A percentile compares a stretch with the other conserved stretches of the same genome.
These are phyloP conservation scores for Aegilops tauschii DNA, from an alignment of 176 grass and related monocot species.

Conservation along the genomic window DNA sequence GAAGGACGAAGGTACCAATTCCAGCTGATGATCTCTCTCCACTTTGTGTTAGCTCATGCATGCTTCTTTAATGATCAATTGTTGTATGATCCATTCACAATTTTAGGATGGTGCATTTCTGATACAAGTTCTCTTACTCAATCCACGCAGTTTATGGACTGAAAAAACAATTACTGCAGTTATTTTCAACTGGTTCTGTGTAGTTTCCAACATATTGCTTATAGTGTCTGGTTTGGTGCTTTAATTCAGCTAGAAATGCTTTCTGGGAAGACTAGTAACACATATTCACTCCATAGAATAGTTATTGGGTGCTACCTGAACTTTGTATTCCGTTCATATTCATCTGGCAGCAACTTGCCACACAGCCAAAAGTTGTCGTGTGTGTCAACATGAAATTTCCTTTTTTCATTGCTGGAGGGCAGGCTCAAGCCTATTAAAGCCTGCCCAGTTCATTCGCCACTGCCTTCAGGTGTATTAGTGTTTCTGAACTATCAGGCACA, in stretches of 20 bases:
- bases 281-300: neutral
- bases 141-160: neutral
- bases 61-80: neutral
- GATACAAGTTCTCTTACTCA: neutral
- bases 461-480: too few species aligned
- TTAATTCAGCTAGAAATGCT: neutral
- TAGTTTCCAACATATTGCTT: neutral
- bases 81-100: neutral
- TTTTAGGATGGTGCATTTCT: neutral
- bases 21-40: neutral
- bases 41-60: neutral
- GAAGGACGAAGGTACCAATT: neutral
- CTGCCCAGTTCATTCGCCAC: too few species aligned
- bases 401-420: too few species aligned
- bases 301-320: neutral
- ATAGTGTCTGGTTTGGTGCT: neutral
- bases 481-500: neutral
- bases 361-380: neutral
- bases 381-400: neutral
- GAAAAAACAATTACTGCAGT: neutral
- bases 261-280: neutral
- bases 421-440: too few species aligned
- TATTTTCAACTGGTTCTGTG: neutral
- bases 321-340: neutral
- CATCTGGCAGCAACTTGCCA: neutral